phyloP scores from a whole-genome alignment of 805 yeast species.

The Metschnikowia colocasiae region DNA sequence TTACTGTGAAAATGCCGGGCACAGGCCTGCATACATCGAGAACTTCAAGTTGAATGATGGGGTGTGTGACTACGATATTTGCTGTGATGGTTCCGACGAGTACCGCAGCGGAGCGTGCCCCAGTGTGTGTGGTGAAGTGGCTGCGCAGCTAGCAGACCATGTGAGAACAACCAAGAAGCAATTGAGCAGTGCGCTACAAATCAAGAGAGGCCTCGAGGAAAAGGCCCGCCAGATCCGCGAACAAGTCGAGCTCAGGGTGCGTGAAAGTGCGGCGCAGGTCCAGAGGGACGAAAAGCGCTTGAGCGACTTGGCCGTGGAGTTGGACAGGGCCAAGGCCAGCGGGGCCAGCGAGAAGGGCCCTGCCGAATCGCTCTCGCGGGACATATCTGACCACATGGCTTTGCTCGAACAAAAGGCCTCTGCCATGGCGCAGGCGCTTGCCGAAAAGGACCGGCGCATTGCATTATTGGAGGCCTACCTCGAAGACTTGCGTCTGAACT shows the following conservation, averaged over 20 bases:
- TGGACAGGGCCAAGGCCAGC: not conserved
- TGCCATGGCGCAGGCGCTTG: not conserved
- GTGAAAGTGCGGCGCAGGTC: not conserved
- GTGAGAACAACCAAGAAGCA: not conserved
- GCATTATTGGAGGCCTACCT: slow-evolving; percentile 45
- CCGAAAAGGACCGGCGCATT: not conserved
- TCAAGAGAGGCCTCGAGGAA: slow-evolving; percentile 25
- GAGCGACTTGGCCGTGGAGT: not conserved
- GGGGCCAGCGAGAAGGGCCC: not conserved
- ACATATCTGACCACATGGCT: not conserved
- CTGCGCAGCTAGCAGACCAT: slow-evolving; percentile 28
- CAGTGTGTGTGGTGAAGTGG: slow-evolving; percentile 51
- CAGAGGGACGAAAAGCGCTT: not conserved
- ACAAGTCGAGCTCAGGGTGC: slow-evolving; percentile 13
- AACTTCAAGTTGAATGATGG: slow-evolving; percentile 79
- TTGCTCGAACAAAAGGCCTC: slow-evolving; percentile 1
- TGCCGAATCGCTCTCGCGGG: not conserved
- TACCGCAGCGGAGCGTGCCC: slow-evolving; percentile 46
- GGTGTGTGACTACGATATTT: slow-evolving; percentile 78
- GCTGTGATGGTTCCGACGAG: slow-evolving; percentile 97
- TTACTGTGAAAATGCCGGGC: slow-evolving; percentile 78
- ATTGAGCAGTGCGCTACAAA: slow-evolving; percentile 24
- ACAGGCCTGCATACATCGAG: slow-evolving; percentile 57
- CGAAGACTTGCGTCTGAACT: slow-evolving; percentile 48
- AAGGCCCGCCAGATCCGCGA: slow-evolving; percentile 19